Percentiles rank a stretch among this genome's conserved stretches.
These are phyloP conservation scores for Nymphaea colorata DNA, from an alignment of 164 flowering plant genomes.

Conservation along the genomic window DNA sequence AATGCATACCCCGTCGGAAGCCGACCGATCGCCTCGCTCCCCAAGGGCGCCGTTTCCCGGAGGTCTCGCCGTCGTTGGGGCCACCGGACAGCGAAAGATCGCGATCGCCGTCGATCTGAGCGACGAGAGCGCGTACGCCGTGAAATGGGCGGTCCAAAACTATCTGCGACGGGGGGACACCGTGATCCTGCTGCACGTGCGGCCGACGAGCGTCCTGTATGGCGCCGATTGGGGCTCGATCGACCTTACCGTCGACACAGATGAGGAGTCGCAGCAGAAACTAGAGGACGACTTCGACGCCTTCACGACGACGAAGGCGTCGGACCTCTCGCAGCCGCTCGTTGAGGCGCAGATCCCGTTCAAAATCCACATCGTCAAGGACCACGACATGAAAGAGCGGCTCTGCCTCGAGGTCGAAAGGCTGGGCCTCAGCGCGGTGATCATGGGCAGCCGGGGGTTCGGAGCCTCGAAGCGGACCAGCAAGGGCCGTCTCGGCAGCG, in stretches of 20 bases:
- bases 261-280: slow-evolving; percentile 33
- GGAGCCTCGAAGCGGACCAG: slow-evolving; percentile 35
- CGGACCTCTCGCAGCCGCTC: slow-evolving; percentile 40
- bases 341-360: slow-evolving; percentile 48
- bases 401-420: slow-evolving; percentile 78
- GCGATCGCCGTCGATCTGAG: slow-evolving; percentile 77
- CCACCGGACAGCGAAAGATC: slow-evolving; percentile 36
- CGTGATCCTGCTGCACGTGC: slow-evolving; percentile 67
- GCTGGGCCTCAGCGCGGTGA: slow-evolving; percentile 57
- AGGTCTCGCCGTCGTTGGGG: slow-evolving; percentile 15
- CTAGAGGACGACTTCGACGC: slow-evolving; percentile 53
- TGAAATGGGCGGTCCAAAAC: slow-evolving; percentile 75
- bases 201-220: slow-evolving; percentile 62
- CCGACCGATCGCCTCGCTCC: not conserved
- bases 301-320: slow-evolving; percentile 41
- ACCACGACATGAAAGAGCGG: slow-evolving; percentile 75
- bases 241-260: slow-evolving; percentile 1
- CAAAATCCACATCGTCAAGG: slow-evolving; percentile 68
- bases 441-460: slow-evolving; percentile 79
- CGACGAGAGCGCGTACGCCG: slow-evolving; percentile 78
- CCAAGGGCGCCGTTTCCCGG: slow-evolving; percentile 29
- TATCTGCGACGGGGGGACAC: slow-evolving; percentile 77
- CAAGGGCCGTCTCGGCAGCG: slow-evolving; percentile 55
- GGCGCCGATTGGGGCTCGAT: slow-evolving; percentile 72
- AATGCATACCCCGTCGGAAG: slow-evolving; percentile 2